phyloP scores from a whole-genome alignment of 345 rosid genomes.

The Linum lewisii region DNA sequence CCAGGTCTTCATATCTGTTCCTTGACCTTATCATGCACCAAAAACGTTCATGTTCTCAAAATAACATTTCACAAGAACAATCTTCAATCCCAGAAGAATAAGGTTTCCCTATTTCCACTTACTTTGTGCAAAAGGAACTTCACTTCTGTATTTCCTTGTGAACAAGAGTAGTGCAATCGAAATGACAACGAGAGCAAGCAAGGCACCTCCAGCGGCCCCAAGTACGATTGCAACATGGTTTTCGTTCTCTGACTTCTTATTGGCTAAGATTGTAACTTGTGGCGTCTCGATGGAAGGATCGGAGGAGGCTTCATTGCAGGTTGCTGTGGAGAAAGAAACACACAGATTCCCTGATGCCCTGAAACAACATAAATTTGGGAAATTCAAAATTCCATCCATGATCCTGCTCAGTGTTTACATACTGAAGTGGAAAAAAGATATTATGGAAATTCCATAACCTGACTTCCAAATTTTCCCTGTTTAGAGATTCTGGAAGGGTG shows the following conservation, averaged over 20 bases:
- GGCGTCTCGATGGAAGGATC: constrained; percentile 61
- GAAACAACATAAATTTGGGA: constrained; percentile 13
- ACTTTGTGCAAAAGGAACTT: constrained; percentile 36
- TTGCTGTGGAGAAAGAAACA: constrained; percentile 52
- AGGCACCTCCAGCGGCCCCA: constrained; percentile 55
- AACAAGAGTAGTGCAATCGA: constrained; percentile 26
- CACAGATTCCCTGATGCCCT: constrained; percentile 71
- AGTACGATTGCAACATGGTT: constrained; percentile 36
- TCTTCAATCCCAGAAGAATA: constrained; percentile 5
- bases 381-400: too few species aligned
- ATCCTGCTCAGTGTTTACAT: not conserved
- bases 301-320: constrained; percentile 40
- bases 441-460: constrained; percentile 34
- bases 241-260: constrained; percentile 30
- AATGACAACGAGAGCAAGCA: constrained; percentile 39
- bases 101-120: constrained; percentile 14
- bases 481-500: constrained; percentile 52
- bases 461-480: constrained; percentile 54
- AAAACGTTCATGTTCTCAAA: not conserved
- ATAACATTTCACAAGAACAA: not conserved
- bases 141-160: constrained; percentile 36
- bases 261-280: constrained; percentile 51
- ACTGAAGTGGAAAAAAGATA: not conserved
- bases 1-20: constrained; percentile 33
- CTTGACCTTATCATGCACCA: too few species aligned